These are phyloP conservation scores for Rosa multiflora DNA, from an alignment of 306 rosid species.

Conservation along the genomic window DNA sequence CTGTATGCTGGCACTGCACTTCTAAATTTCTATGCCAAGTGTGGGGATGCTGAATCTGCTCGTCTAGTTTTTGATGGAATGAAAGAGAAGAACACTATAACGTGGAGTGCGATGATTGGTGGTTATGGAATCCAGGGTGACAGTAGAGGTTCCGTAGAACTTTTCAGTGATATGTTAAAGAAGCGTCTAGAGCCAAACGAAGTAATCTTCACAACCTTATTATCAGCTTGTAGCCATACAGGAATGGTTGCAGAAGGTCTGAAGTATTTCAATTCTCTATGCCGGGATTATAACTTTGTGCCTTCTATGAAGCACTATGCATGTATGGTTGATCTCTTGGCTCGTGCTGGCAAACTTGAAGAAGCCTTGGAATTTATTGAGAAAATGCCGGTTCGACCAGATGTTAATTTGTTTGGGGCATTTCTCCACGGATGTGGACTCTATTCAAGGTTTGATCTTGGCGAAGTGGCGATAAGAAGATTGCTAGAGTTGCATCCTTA, in stretches of 20 bases:
- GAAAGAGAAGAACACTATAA: conserved; percentile 59
- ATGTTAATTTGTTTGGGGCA: conserved; percentile 67
- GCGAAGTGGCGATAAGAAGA: conserved; percentile 54
- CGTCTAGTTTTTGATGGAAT: conserved; percentile 61
- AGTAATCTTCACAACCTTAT: conserved; percentile 53
- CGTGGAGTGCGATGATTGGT: conserved; percentile 79
- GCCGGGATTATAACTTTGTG: conserved; percentile 43
- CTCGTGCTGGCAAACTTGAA: conserved; percentile 68
- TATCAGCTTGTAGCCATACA: conserved; percentile 78
- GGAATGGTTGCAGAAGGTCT: conserved; percentile 78
- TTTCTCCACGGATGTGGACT: conserved; percentile 88
- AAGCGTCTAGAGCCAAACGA: conserved; percentile 54
- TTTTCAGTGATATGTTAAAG: conserved; percentile 64
- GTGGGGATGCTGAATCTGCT: conserved; percentile 68
- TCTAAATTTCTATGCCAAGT: conserved; percentile 72
- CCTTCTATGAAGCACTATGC: conserved; percentile 81
- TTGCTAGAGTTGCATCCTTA: conserved; percentile 67
- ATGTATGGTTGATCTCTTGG: conserved; percentile 69
- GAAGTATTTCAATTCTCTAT: conserved; percentile 55
- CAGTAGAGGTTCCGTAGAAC: conserved; percentile 51
- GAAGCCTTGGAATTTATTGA: conserved; percentile 67
- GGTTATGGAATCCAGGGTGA: conserved; percentile 79
- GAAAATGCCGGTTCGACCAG: conserved; percentile 57
- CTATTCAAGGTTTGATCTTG: conserved; percentile 72
- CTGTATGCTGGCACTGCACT: conserved; percentile 68